Base-by-base conservation (phyloP, 2,329 filamentous ascomycete species). In the Cladorrhinum sp. region DNA sequence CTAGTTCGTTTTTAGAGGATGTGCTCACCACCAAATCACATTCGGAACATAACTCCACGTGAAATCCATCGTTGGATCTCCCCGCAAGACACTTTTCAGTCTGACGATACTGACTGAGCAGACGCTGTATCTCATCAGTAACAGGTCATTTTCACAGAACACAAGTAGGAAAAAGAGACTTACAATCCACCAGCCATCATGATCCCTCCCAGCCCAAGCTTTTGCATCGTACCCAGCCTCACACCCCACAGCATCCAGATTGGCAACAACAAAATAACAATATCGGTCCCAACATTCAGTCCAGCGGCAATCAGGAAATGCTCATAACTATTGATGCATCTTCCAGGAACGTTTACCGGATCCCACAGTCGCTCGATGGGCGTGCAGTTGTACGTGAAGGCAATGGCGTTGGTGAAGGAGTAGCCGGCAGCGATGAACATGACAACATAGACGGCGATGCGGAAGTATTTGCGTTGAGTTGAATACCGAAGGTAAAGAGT, bases 261-360 rank as follows among this genome's bases (percentile, higher is more conserved):
- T 1, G 78, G 78, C 12, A 80, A 66, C 3, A 73, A 64, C 59
- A 76, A 74, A 50, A 77, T 76, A 23, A 77, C 55, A 8, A 79
- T 58, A 66, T 79, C 76, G 16, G 76, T 79, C 21, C 74, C 42
- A 55, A 79, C 75, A 67, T 79, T 79, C 18, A 77, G 67, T 2
- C 71, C 74, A 0, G 77, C 75, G 56, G 76, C 75, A 56, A 73
- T 68, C 21, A 79, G 71, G 65, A 79, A 79, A 63, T 77, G 75
- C 16, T 74, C 68, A 50, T 76, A 73, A 53, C 76, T 73, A 54
- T 75, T 65, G 55, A 80, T 69, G 64, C 78, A 80, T 50, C n/a
- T 68, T 68, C 46, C 75, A 61, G 51, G 20, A 18, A 16, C 14
- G 3, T 16, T 16, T 7, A 18, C 53, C 5, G 53, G 46, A 48